Evolutionary conservation across 1,139 yeast species (phyloP).

Genomic region (Pneumocystis carinii): DNA sequence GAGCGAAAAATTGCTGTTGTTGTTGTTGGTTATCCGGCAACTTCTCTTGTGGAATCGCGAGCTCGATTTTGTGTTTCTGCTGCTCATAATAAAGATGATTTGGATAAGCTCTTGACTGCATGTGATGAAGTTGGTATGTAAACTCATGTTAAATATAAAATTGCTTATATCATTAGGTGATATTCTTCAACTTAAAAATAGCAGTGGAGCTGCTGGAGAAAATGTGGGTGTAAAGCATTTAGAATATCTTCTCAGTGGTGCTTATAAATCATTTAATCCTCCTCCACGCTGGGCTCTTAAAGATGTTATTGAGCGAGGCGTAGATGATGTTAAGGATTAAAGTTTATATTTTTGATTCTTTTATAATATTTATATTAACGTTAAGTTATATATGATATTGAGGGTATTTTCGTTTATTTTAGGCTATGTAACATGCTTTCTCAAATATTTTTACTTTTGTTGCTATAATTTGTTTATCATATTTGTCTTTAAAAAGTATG

Average conservation of each 20-base stretch:
- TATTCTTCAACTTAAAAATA: slow-evolving; percentile 53
- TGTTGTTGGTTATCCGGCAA: slow-evolving; percentile 94
- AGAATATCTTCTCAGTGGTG: slow-evolving; percentile 20
- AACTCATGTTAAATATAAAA: background rate
- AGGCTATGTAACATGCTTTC: too few species aligned
- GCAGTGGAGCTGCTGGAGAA: slow-evolving; percentile 54
- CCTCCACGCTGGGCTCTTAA: slow-evolving; percentile 65
- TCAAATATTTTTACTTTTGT: too few species aligned
- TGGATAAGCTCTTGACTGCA: slow-evolving; percentile 61
- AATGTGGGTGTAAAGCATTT: slow-evolving; percentile 28
- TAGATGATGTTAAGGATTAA: slow-evolving; percentile 35
- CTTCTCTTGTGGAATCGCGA: slow-evolving; percentile 80
- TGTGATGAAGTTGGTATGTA: slow-evolving; percentile 47
- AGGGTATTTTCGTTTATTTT: too few species aligned
- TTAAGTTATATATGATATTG: background rate
- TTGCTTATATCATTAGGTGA: slow-evolving; percentile 31
- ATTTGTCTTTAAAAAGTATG: too few species aligned
- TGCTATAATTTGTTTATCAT: too few species aligned
- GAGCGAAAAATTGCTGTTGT: slow-evolving; percentile 80
- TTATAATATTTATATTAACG: background rate
- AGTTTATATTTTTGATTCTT: background rate
- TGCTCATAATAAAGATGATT: slow-evolving; percentile 82
- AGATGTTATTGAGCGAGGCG: slow-evolving; percentile 57
- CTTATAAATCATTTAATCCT: slow-evolving; percentile 25
- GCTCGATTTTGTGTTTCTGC: slow-evolving; percentile 87